Base-by-base conservation (phyloP, 2,329 filamentous ascomycete genomes). In the Nectriaceae sp. region DNA sequence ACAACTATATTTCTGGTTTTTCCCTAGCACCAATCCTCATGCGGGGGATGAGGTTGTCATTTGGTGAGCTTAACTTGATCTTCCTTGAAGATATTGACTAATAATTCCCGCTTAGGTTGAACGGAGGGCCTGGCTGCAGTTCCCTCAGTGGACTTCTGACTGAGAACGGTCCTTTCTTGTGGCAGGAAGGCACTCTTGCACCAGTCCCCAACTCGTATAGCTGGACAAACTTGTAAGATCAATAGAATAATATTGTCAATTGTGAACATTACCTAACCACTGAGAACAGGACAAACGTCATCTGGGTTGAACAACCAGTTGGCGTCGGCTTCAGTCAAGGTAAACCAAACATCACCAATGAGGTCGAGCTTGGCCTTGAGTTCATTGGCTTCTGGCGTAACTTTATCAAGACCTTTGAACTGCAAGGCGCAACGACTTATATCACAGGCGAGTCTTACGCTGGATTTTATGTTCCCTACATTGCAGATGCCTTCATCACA, bases 361-460 rank as follows among this genome's bases (percentile, higher is more conserved):
- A 90, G 55, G 78, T 82, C 22, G 87, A 90, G 55, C 76, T 87
- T 2, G 86, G 87, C 0, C 68, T 72, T n/a, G 80, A 92, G 56
- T 90, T 93, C 65, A 74, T 87, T 15, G 86, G 86, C 42, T 94
- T 90, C 70, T 91, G 84, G 77, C 85, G 86, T 71, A 90, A 90
- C 70, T 91, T 90, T 58, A 71, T 90, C 49, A 75, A 88, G 26
- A 84, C 83, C 0, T 91, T 91, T 56, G 74, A 70, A n/a, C 74
- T 90, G 60, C 76, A 88, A 18, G 78, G 79, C 11, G 82, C 79
- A 59, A 88, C 87, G 54, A 78, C 90, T 10, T 93, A 87, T 66
- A 80, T 94, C 48, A 78, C 87, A 0, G 89, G 88, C 5, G 88
- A 79, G 66, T 85, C 79, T 0, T 90, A 88, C 57, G 87, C 81